Percentiles rank a stretch among this genome's conserved stretches.
Conservation (phyloP, 192 early-diverging fungal species). For the Paraglomus brasilianum region DNA sequence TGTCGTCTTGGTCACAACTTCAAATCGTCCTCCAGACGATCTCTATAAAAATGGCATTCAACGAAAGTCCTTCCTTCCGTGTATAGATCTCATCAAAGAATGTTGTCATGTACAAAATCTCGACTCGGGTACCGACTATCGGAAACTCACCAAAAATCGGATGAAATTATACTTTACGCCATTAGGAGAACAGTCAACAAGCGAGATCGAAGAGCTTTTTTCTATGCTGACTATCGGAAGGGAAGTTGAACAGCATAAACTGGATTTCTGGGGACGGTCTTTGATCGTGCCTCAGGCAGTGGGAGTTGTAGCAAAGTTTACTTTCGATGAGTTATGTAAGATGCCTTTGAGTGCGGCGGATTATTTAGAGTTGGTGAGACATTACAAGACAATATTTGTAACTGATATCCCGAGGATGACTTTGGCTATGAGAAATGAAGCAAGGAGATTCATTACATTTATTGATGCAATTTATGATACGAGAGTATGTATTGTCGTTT, state of each 20-base stretch:
- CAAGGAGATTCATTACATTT: conserved; percentile 89
- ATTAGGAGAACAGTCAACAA: conserved; percentile 47
- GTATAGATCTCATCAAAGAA: conserved; percentile 83
- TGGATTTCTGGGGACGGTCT: conserved; percentile 77
- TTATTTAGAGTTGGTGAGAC: conserved; percentile 79
- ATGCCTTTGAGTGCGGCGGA: conserved; percentile 79
- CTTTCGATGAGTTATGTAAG: conserved; percentile 66
- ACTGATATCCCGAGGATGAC: conserved; percentile 73
- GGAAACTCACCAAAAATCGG: conserved; percentile 60
- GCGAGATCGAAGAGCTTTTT: conserved; percentile 50
- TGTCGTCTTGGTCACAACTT: conserved; percentile 89
- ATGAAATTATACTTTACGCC: conserved; percentile 74
- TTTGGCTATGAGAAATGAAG: conserved; percentile 66
- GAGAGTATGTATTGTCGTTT: conserved; percentile 25
- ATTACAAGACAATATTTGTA: conserved; percentile 75
- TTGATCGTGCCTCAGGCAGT: conserved; percentile 65
- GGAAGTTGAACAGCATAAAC: conserved; percentile 40
- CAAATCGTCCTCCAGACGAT: conserved; percentile 89
- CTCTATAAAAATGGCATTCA: conserved; percentile 98
- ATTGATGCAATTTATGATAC: conserved; percentile 92
- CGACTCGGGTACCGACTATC: conserved; percentile 91
- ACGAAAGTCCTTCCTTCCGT: conserved; percentile 86
- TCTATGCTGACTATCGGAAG: conserved; percentile 33
- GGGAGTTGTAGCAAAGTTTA: conserved; percentile 67
- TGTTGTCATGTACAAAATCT: conserved; percentile 78